phyloP scores from a whole-genome alignment of 257 asterid genomes.

The Perilla frutescens region DNA sequence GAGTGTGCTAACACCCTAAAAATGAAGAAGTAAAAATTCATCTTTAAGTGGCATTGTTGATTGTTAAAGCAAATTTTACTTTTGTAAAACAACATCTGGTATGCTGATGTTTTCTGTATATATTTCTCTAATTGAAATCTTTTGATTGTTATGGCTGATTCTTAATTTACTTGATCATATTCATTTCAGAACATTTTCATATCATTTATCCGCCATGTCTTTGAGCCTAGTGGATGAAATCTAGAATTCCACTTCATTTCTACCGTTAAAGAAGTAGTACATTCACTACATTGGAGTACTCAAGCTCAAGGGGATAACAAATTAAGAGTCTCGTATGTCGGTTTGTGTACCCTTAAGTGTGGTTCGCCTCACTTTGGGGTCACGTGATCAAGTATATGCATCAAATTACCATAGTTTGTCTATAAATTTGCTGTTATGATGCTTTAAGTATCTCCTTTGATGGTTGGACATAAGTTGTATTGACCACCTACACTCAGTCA shows the following conservation, averaged over 20 bases:
- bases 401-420: no score
- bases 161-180: no score
- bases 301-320: no score
- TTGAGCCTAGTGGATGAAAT: background rate
- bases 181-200: background rate
- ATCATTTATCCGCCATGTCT: background rate
- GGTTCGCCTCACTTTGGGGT: conserved; percentile 8
- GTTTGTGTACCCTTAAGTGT: background rate
- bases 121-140: no score
- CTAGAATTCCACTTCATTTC: background rate
- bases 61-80: background rate
- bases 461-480: conserved; percentile 15
- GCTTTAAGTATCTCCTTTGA: background rate
- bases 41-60: background rate
- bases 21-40: background rate
- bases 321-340: conserved; percentile 4
- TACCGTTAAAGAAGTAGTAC: background rate
- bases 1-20: no score
- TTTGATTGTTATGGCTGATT: no score
- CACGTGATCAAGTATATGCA: background rate
- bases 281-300: no score
- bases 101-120: background rate
- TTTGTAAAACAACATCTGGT: background rate
- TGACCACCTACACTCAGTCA: background rate
- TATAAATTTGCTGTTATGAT: background rate